Conservation (phyloP, 345 rosid species). For the Mallotus nudiflorus region DNA sequence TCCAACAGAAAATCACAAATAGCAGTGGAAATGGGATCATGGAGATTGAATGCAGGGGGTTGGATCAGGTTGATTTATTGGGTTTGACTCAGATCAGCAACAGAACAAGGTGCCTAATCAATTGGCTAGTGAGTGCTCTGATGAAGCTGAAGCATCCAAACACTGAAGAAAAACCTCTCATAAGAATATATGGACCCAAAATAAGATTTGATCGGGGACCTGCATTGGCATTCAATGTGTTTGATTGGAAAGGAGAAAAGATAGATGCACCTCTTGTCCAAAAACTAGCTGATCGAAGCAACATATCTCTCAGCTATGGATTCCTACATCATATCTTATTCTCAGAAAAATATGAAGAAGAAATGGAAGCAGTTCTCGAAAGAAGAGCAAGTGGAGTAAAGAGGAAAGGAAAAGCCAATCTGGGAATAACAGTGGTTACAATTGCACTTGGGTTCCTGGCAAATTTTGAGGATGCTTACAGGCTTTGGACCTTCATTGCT, state of each 20-base stretch:
- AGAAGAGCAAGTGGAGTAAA: slow-evolving; percentile 35
- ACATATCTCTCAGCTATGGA: slow-evolving; percentile 69
- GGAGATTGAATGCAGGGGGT: slow-evolving; percentile 53
- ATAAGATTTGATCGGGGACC: slow-evolving; percentile 80
- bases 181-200: slow-evolving; percentile 85
- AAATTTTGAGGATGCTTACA: slow-evolving; percentile 75
- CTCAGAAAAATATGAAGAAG: slow-evolving; percentile 54
- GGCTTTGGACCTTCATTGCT: slow-evolving; percentile 83
- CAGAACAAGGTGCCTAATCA: slow-evolving; percentile 81
- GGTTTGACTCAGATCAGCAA: slow-evolving; percentile 59
- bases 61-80: slow-evolving; percentile 77
- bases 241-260: slow-evolving; percentile 81
- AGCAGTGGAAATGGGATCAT: slow-evolving; percentile 3
- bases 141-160: slow-evolving; percentile 78
- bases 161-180: slow-evolving; percentile 44
- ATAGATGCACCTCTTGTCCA: slow-evolving; percentile 78
- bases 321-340: slow-evolving; percentile 66
- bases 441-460: slow-evolving; percentile 78
- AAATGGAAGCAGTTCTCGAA: slow-evolving; percentile 52
- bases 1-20: slow-evolving; percentile 18
- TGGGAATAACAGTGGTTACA: slow-evolving; percentile 63
- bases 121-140: slow-evolving; percentile 85
- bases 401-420: slow-evolving; percentile 39
- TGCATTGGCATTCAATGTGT: slow-evolving; percentile 80
- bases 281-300: slow-evolving; percentile 77